These are phyloP conservation scores for Naganishia vishniacii DNA, from an alignment of 768 basidiomycete species.

Conservation along the genomic window DNA sequence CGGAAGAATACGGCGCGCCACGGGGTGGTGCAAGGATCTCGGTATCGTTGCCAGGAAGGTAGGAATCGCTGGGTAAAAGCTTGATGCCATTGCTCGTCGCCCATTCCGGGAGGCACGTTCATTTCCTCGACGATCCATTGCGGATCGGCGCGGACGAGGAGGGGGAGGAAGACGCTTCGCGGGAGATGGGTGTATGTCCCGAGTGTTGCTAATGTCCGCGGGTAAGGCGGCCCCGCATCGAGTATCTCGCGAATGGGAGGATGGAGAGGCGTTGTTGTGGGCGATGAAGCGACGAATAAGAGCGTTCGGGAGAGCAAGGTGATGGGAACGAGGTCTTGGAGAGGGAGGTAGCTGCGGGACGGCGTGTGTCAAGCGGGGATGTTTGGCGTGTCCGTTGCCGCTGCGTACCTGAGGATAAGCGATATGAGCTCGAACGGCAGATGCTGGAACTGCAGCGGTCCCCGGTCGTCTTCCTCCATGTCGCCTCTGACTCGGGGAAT, in stretches of 20 bases:
- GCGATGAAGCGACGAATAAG: conserved; percentile 29
- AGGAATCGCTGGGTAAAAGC: conserved; percentile 41
- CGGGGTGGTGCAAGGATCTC: conserved; percentile 32
- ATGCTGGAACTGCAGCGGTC: background rate
- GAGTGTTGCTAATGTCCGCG: conserved; percentile 32
- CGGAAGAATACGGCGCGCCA: conserved; percentile 42
- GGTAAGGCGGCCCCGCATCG: conserved; percentile 34
- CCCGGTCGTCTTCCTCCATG: background rate
- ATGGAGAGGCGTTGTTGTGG: conserved; percentile 35
- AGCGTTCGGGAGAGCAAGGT: conserved; percentile 36
- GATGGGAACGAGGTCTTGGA: conserved; percentile 33
- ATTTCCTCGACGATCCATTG: conserved; percentile 43
- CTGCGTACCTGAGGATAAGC: background rate
- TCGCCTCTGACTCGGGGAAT: no score
- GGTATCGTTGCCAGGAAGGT: conserved; percentile 40
- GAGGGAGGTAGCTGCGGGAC: conserved; percentile 34
- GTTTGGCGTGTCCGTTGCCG: background rate
- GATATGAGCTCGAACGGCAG: conserved; percentile 9
- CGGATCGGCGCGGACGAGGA: conserved; percentile 39
- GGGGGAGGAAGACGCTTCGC: conserved; percentile 31
- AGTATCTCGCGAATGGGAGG: conserved; percentile 28
- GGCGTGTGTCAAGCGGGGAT: background rate
- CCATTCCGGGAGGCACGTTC: conserved; percentile 32
- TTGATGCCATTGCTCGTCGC: conserved; percentile 38
- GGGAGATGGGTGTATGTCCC: conserved; percentile 35